Base-by-base conservation (phyloP, 208 protist species). In the Willaertia magna region DNA sequence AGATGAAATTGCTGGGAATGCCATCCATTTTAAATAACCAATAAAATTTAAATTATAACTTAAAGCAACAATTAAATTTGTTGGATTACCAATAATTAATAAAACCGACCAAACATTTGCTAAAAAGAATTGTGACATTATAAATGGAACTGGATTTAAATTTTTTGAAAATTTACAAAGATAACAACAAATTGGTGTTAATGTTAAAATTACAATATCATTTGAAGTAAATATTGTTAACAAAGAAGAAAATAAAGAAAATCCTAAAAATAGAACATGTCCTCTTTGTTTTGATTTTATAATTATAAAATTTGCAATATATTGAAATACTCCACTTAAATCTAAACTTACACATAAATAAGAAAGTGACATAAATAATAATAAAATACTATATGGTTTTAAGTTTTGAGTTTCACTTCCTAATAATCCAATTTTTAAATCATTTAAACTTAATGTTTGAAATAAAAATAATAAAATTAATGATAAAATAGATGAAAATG, bases 191-290 rank as follows among this genome's bases (percentile, higher is more conserved):
- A 89, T 86, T 16, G 87, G 87, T 16, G 87, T 89, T 11, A 89
- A 14, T 34, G 85, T 87, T 20, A 89, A 75, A 44, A 89, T 89
- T 2, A 89, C 87, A 88, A 89, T 89, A 40, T 89, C 87, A 78
- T 89, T 89, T 3, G 34, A 79, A 4, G 87, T 89, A 52, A 88
- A 39, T 11, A 89, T 34, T n/a, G 87, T 89, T 34, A 89, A 61
- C 0, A 89, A 7, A 42, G 47, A 84, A 1, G 74, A 26, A 55
- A 89, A 79, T 0, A 88, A 16, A 1, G 86, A 89, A 47, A 87
- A 79, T 22, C n/a, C 7, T 75, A 89, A 59, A 74, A 90, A 89
- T 30, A 89, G 67, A 6, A 30, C n/a, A 9, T 75, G 46, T 67
- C 87, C 84, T 49, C 7, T 48, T 16, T 79, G 14, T 48, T 52